These are phyloP conservation scores for Fusarium secorum DNA, from an alignment of 2,329 filamentous ascomycete genomes.

Conservation along the genomic window DNA sequence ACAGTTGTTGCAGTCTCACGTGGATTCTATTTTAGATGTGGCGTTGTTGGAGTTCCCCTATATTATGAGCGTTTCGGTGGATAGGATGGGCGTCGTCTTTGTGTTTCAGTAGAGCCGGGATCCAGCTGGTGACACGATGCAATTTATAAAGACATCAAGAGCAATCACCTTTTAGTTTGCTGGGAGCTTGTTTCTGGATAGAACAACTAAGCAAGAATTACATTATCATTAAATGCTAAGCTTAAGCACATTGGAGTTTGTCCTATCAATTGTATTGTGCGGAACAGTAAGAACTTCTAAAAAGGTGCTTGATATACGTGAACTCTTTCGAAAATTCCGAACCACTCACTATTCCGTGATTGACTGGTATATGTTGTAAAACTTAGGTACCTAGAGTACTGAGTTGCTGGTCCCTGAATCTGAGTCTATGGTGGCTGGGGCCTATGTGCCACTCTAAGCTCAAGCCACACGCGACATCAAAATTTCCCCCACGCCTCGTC, in stretches of 20 bases:
- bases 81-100: conserved; percentile 88
- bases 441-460: conserved; percentile 25
- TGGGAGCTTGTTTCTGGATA: conserved; percentile 2
- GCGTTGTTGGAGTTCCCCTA: conserved; percentile 89
- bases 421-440: conserved; percentile 17
- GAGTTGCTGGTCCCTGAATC: not conserved
- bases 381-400: not conserved
- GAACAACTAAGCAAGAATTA: conserved; percentile 3
- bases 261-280: not conserved
- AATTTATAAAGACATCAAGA: conserved; percentile 9
- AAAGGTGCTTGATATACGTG: not conserved
- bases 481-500: conserved; percentile 47
- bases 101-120: conserved; percentile 66
- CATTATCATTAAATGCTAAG: not conserved
- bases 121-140: not conserved
- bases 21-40: conserved; percentile 88
- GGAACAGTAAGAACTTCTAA: not conserved
- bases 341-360: not conserved
- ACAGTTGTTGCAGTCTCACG: conserved; percentile 81
- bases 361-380: not conserved
- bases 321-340: not conserved
- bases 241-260: not conserved
- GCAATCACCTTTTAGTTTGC: conserved; percentile 20
- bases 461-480: conserved; percentile 34
- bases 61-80: conserved; percentile 90